phyloP scores from a whole-genome alignment of 352 stramenopile genomes.

The Phytophthora citricola region DNA sequence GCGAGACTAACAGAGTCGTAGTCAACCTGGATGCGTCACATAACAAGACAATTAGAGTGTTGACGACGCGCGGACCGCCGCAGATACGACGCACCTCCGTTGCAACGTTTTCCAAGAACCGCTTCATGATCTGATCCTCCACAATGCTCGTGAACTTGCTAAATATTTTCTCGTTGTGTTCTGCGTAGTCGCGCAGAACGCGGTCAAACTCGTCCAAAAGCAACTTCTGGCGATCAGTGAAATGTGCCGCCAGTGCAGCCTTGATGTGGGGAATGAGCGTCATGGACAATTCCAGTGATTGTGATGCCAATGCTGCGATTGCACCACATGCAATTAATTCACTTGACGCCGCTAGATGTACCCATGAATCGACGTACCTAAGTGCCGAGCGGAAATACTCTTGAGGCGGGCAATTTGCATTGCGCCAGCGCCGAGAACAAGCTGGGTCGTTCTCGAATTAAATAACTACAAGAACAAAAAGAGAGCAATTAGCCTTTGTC shows the following conservation, averaged over 20 bases:
- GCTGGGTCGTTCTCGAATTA: slow-evolving; percentile 95
- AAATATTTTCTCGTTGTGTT: slow-evolving; percentile 98
- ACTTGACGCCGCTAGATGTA: not conserved
- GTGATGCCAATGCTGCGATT: slow-evolving; percentile 91
- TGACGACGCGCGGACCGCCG: slow-evolving; percentile 37
- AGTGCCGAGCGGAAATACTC: slow-evolving; percentile 96
- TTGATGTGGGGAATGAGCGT: slow-evolving; percentile 96
- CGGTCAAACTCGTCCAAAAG: slow-evolving; percentile 96
- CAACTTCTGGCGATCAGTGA: slow-evolving; percentile 95
- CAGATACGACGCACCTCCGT: slow-evolving; percentile 47
- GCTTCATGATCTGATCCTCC: slow-evolving; percentile 96
- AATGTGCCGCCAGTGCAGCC: slow-evolving; percentile 94
- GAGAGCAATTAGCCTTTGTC: slow-evolving; percentile 9
- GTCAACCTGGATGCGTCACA: slow-evolving; percentile 60
- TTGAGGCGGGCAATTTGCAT: slow-evolving; percentile 97
- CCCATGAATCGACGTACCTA: slow-evolving; percentile 54
- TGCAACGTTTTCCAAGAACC: slow-evolving; percentile 83
- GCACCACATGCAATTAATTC: slow-evolving; percentile 8
- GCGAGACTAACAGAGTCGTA: slow-evolving; percentile 68
- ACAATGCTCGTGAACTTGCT: slow-evolving; percentile 98
- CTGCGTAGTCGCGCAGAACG: slow-evolving; percentile 94
- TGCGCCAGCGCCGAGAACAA: slow-evolving; percentile 96
- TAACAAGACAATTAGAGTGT: slow-evolving; percentile 30
- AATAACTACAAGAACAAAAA: slow-evolving; percentile 84
- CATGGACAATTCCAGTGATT: slow-evolving; percentile 95